A percentile compares a stretch with the other conserved stretches of the same genome.
Conservation (phyloP, 768 basidiomycete species). For the Pleurotus pulmonarius region DNA sequence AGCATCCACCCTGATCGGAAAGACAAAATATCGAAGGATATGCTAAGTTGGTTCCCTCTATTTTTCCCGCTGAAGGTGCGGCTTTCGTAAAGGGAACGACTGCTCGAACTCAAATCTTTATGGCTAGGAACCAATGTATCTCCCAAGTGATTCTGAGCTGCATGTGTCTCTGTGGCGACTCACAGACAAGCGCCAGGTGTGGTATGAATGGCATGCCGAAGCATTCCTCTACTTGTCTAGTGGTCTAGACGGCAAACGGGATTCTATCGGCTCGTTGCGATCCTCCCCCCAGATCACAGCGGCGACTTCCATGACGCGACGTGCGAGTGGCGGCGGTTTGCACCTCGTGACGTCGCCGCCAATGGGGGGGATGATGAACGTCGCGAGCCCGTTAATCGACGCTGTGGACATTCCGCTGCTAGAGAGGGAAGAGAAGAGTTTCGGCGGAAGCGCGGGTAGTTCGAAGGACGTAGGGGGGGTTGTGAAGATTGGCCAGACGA, state of each 20-base stretch:
- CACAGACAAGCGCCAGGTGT: slow-evolving; percentile 84
- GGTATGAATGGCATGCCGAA: slow-evolving; percentile 99
- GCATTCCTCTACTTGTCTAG: slow-evolving; percentile 56
- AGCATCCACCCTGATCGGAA: slow-evolving; percentile 93
- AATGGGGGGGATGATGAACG: slow-evolving; percentile 2
- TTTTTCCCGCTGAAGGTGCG: slow-evolving; percentile 91
- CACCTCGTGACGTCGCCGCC: not conserved
- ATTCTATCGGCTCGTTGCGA: not conserved
- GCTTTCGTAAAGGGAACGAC: slow-evolving; percentile 5
- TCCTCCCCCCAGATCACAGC: not conserved
- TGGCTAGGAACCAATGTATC: slow-evolving; percentile 82
- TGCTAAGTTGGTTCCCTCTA: slow-evolving; percentile 99
- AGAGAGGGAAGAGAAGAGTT: slow-evolving; percentile 14
- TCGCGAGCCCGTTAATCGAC: slow-evolving; percentile 72
- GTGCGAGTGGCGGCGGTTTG: not conserved
- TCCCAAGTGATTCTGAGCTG: slow-evolving; percentile 89
- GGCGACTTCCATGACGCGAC: not conserved
- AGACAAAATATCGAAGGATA: slow-evolving; percentile 85
- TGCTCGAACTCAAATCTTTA: not conserved
- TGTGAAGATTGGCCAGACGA: slow-evolving; percentile 93
- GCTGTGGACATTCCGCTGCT: slow-evolving; percentile 41
- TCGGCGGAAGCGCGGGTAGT: slow-evolving; percentile 7
- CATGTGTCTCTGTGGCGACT: slow-evolving; percentile 94
- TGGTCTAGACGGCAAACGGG: not conserved
- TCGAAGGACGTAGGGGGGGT: slow-evolving; percentile 31